These are phyloP conservation scores for Agrocybe praecox DNA, from an alignment of 768 basidiomycete genomes.

Conservation along the genomic window DNA sequence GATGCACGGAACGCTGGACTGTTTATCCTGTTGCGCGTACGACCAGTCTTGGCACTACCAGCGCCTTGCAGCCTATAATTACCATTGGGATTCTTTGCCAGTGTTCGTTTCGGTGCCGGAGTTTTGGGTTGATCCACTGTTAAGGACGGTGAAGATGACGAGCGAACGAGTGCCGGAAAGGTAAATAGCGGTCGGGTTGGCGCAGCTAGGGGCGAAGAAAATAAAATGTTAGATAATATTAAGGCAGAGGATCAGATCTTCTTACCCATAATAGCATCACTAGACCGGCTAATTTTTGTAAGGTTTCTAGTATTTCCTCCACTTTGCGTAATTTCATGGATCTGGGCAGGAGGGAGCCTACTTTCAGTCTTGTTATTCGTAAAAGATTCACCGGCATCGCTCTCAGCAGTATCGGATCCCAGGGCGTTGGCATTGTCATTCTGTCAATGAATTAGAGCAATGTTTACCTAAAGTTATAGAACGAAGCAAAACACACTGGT, in stretches of 20 bases:
- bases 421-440: no score
- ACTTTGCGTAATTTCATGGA: no score
- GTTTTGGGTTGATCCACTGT: conserved; percentile 10
- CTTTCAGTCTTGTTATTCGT: no score
- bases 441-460: no score
- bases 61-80: conserved; percentile 74
- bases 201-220: neutral
- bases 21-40: conserved; percentile 63
- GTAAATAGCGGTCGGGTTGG: neutral
- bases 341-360: no score
- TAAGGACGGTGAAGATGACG: neutral
- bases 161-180: neutral
- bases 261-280: neutral
- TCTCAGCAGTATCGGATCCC: no score
- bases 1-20: conserved; percentile 74
- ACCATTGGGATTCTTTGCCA: conserved; percentile 77
- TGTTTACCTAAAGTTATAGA: no score
- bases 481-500: no score
- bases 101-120: conserved; percentile 49
- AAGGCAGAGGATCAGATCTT: neutral
- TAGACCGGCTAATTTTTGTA: no score
- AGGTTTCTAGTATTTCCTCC: no score
- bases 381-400: no score
- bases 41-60: conserved; percentile 62
- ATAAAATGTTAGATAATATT: neutral